Evolutionary conservation across 371 early-diverging fungal species (phyloP).

Genomic region (Globomyces sp.): DNA sequence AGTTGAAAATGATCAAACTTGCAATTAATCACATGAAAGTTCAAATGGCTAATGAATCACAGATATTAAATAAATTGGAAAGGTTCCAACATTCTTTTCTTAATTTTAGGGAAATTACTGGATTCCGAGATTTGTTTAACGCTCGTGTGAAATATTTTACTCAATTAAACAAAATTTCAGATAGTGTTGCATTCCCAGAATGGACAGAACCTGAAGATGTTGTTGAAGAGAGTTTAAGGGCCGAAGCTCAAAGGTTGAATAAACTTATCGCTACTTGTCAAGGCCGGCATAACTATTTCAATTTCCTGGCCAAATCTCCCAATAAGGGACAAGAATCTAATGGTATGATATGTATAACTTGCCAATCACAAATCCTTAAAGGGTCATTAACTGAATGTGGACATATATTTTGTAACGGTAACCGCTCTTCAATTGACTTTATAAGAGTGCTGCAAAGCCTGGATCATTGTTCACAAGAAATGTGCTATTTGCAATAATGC

Average conservation of each 20-base stretch:
- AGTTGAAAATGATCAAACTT: neutral
- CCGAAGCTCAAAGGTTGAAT: conserved; percentile 3
- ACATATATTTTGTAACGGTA: conserved; percentile 51
- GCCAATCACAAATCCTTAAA: conserved; percentile 46
- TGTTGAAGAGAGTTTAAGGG: conserved; percentile 11
- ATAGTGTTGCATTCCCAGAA: conserved; percentile 32
- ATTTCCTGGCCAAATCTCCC: conserved; percentile 4
- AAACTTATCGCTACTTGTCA: neutral
- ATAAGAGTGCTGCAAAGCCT: conserved; percentile 40
- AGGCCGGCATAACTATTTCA: conserved; percentile 13
- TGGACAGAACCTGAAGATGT: neutral
- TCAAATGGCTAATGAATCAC: neutral
- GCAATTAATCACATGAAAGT: neutral
- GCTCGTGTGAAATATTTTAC: conserved; percentile 47
- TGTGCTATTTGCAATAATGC: conserved; percentile 44
- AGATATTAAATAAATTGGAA: neutral
- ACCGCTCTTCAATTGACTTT: neutral
- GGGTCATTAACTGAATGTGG: conserved; percentile 65
- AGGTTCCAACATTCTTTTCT: neutral
- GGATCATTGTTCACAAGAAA: conserved; percentile 44
- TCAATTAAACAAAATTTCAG: conserved; percentile 58
- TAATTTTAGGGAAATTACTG: conserved; percentile 5
- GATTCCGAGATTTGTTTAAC: conserved; percentile 1
- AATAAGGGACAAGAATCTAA: conserved; percentile 21
- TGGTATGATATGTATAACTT: conserved; percentile 53